Evolutionary conservation across 768 basidiomycete genomes (phyloP), one percentile per base, ranked within the genome.

Genomic region (Macrocybe gigantea): DNA sequence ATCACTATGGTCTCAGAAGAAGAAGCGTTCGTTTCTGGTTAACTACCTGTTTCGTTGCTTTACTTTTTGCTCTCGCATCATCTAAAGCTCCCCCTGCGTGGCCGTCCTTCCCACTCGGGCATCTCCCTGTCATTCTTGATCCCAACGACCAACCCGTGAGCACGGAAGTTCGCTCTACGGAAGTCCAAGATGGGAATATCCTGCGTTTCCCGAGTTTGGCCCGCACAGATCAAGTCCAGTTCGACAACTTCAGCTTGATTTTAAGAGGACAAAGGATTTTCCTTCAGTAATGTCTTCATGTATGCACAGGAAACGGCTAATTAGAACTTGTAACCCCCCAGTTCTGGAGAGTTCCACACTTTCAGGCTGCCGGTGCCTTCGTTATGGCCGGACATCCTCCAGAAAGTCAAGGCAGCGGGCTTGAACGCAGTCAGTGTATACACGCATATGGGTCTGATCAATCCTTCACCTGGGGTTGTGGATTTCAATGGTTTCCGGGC

Each of bases 311-410:
- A 32, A 34, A 44, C 29, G 6, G 37, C 12, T 35, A 6, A 34
- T 48, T 36, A 44, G 15, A 44, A 22, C 41, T 31, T 35, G 31
- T 37, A 3, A 33, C 32, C 8, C 8, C 36, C 6, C 49, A 90
- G 88, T 56, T 88, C 86, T 0, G 90, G 90, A 49, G 90, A 91
- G 62, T 88, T 90, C 61, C 90, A 91, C 56, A 79, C 87, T 0
- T 92, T 87, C 68, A 79, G 88, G 15, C 66, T 92, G 6, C 90
- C 88, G 7, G 83, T 90, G 0, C 87, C 85, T 11, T 79, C 79
- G 3, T 63, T 92, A 47, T 93, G 90, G 88, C 73, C 80, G 9
- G 90, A 91, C 57, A 80, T 92, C 43, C 75, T 92, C 37, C 82
- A 92, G 54, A 92, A 88, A 59, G 70, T 80, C 50, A 88, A 88